Evolutionary conservation across 345 rosid species (phyloP), one percentile per base, ranked within the genome.

Genomic region (Geranium brycei): DNA sequence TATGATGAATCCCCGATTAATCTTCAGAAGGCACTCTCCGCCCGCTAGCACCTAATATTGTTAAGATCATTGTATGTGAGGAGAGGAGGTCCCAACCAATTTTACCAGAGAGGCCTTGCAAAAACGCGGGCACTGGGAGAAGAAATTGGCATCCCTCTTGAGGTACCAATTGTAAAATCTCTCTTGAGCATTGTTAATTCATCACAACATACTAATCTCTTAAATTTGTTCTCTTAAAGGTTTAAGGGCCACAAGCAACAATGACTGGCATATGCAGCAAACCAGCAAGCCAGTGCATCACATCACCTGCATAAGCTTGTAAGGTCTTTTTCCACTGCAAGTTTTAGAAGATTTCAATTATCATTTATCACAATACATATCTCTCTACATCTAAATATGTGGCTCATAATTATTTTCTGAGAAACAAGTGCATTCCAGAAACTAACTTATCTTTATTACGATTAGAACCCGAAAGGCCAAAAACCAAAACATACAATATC

Each of bases 221-320:
- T 38, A 47, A 47, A 11, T 47, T 47, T 35, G 41, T 32, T 58
- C n/a, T 57, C 15, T 13, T 51, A 13, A 7, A 86, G 96, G 97
- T 91, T 69, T 91, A 88, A 65, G 95, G 96, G 13, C 97, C 96
- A 30, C 95, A 91, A 76, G 96, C 95, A 60, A 88, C 97, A 12
- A 91, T 91, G 98, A 91, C 98, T 8, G 91, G 96, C 17, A 91
- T 91, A 55, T 91, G 98, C 85, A 89, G 96, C 85, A 89, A 91
- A 69, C 84, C 89, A 73, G 98, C 98, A 61, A 91, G 89, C 7
- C 82, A 91, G 23, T 84, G 84, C 80, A 82, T 91, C 71, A 71
- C 76, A 1, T 90, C 77, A 5, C 82, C 87, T 31, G 96, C 96
- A 40, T 91, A 75, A 85, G 17, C 47, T 30, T 4, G 31, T 31